Percentiles rank a stretch among this genome's conserved stretches.
These are phyloP conservation scores for Sporothrix schenckii DNA, from an alignment of 2,329 filamentous ascomycete species.

Conservation along the genomic window DNA sequence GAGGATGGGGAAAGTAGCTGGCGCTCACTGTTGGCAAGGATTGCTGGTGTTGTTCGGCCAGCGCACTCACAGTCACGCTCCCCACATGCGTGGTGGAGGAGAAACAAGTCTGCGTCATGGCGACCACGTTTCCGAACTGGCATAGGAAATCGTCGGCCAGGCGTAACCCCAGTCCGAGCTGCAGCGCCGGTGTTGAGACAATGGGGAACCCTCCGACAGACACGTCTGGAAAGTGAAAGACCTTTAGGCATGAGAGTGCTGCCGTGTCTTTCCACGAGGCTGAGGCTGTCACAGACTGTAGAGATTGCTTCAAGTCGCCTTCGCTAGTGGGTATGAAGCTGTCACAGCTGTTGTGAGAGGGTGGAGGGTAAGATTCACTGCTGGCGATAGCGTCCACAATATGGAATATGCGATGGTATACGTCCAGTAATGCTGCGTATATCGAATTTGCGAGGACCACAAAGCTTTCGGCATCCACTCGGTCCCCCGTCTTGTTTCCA, in stretches of 20 bases:
- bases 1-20: slow-evolving; percentile 19
- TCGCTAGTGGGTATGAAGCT: not conserved
- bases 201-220: slow-evolving; percentile 48
- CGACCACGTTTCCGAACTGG: slow-evolving; percentile 37
- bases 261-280: slow-evolving; percentile 38
- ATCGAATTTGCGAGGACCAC: slow-evolving; percentile 46
- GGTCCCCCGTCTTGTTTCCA: not conserved
- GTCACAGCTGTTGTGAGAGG: not conserved
- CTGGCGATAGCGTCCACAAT: slow-evolving; percentile 40
- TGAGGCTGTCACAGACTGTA: not conserved
- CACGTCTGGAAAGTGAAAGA: slow-evolving; percentile 49
- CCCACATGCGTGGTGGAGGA: not conserved
- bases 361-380: not conserved
- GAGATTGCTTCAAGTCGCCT: slow-evolving; percentile 18
- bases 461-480: slow-evolving; percentile 26
- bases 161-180: slow-evolving; percentile 50
- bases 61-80: not conserved
- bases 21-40: not conserved
- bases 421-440: slow-evolving; percentile 47
- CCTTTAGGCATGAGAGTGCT: slow-evolving; percentile 39
- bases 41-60: not conserved
- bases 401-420: slow-evolving; percentile 47
- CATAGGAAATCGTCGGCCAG: slow-evolving; percentile 49
- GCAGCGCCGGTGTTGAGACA: slow-evolving; percentile 47
- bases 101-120: slow-evolving; percentile 20